A percentile compares a stretch with the other conserved stretches of the same genome.
These are phyloP conservation scores for Pythium periplocum DNA, from an alignment of 352 stramenopile species.

Conservation along the genomic window DNA sequence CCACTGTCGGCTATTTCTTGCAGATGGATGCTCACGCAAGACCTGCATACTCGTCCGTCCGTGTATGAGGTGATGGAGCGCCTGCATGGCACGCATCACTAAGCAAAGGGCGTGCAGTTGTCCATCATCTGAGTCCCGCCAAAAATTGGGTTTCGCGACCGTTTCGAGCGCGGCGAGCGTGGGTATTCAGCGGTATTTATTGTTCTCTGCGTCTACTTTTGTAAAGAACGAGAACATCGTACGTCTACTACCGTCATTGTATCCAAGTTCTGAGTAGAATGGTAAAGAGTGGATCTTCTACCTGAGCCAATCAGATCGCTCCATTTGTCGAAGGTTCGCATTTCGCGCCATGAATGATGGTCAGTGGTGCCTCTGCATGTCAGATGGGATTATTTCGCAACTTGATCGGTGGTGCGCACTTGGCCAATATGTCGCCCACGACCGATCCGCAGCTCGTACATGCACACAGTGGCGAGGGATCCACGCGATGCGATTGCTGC, in stretches of 20 bases:
- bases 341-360: constrained; percentile 21
- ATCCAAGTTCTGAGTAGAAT: too few relatives aligned
- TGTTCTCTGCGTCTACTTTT: too few relatives aligned
- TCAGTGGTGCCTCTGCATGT: constrained; percentile 1
- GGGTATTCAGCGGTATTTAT: too few relatives aligned
- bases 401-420: constrained; percentile 7
- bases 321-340: constrained; percentile 25
- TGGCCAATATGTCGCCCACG: constrained; percentile 10
- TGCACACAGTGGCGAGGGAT: constrained; percentile 22
- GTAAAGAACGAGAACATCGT: too few relatives aligned
- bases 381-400: constrained; percentile 24
- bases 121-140: too few relatives aligned
- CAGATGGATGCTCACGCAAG: constrained; percentile 71
- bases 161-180: too few relatives aligned
- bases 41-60: constrained; percentile 36
- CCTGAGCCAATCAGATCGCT: constrained; percentile 16
- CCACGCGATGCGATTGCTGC: constrained; percentile 64
- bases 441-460: not conserved
- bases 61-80: constrained; percentile 69
- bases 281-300: not conserved
- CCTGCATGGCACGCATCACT: constrained; percentile 32
- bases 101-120: constrained; percentile 3
- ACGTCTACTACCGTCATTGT: too few relatives aligned
- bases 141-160: too few relatives aligned
- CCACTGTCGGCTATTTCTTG: not conserved